These are phyloP conservation scores for Dacryopinax spathularia DNA, from an alignment of 768 basidiomycete genomes.

Conservation along the genomic window DNA sequence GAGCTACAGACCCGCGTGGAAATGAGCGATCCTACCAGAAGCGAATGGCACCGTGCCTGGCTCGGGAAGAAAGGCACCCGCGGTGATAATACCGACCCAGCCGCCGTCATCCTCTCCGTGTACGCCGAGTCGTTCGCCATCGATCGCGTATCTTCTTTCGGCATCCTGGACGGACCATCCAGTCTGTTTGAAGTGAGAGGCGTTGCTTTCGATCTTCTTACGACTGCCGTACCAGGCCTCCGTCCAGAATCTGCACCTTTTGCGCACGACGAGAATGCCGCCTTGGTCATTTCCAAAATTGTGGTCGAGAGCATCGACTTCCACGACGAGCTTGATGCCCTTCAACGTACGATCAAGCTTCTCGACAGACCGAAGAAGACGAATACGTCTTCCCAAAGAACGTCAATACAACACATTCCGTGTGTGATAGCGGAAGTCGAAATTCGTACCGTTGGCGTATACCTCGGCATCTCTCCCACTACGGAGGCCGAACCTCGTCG, in stretches of 20 bases:
- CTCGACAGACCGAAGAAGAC: not conserved
- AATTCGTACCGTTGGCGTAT: not conserved
- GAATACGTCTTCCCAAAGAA: not conserved
- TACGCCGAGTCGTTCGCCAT: not conserved
- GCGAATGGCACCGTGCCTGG: not conserved
- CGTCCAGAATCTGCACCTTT: not conserved
- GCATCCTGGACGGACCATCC: not conserved
- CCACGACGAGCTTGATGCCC: not conserved
- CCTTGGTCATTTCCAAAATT: not conserved
- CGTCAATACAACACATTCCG: not conserved
- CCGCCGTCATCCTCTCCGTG: not conserved
- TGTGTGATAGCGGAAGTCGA: not conserved
- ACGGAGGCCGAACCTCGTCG: not conserved
- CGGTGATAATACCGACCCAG: not conserved
- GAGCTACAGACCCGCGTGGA: not conserved
- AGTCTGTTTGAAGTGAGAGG: not conserved
- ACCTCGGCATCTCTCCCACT: not conserved
- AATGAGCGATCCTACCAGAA: not conserved
- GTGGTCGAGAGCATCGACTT: not conserved
- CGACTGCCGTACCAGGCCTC: not conserved
- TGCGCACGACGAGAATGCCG: not conserved
- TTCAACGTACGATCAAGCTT: not conserved
- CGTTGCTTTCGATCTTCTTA: not conserved
- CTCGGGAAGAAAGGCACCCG: not conserved
- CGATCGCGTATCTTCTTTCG: not conserved